Evolutionary conservation across 306 rosid species (phyloP), one percentile per base, ranked within the genome.

Genomic region (Lotus japonicus): DNA sequence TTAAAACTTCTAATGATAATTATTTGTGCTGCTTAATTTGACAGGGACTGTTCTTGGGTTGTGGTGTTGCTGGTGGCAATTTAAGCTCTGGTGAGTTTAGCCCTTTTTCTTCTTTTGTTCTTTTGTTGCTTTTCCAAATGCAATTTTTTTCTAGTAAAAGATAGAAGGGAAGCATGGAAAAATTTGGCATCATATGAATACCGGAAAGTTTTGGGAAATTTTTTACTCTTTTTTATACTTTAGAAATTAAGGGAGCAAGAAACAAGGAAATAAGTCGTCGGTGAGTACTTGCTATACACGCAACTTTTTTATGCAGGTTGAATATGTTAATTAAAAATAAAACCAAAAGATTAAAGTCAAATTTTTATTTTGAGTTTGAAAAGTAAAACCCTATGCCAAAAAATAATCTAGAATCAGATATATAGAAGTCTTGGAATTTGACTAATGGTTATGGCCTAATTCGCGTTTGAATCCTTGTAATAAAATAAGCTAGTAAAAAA

Each of bases 1-100:
- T 15, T n/a, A 0, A n/a, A n/a, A 3, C 31, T 14, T 23, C 4
- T 62, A 15, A 53, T 52, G 36, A 14, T 11, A 1, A 16, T 70
- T 54, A 7, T 68, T 66, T 62, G 14, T 54, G 50, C 5, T 77
- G 60, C 39, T 70, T 44, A 19, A 45, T 48, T 61, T 19, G 19
- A 53, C 62, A 92, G 98, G 98, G 98, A 23, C 33, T 86, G 58
- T 77, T 89, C 70, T 50, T 86, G 62, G 95, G 91, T 45, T 74
- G 85, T 72, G 87, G 87, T 50, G 83, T 82, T 72, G 88, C 85
- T 15, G 84, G 85, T 50, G 86, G 86, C 66, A 88, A 78, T 76
- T 68, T 84, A 78, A 92, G 96, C 73, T 81, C 96, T 2, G 92
- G 98, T 87, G 74, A 84, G 84, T 73, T 43, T 46, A 42, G 15